Percentiles rank a stretch among this genome's conserved stretches.
phyloP scores from a whole-genome alignment of 371 early-diverging fungal species.

The Actinomortierella ambigua region DNA sequence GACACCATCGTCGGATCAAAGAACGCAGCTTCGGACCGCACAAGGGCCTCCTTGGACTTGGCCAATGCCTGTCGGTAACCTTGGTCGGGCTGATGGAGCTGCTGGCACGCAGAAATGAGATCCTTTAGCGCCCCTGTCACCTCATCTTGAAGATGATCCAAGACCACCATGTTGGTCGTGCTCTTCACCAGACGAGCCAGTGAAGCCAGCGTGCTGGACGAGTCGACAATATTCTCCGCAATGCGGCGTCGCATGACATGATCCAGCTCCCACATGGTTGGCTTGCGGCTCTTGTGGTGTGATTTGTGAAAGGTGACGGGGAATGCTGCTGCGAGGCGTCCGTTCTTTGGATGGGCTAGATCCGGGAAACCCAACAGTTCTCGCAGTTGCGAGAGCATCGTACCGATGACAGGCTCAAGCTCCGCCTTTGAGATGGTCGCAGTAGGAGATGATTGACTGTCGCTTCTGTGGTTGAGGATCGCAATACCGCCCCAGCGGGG shows the following conservation, averaged over 20 bases:
- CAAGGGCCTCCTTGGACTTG: slow-evolving; percentile 67
- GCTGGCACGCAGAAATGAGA: slow-evolving; percentile 14
- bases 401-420: slow-evolving; percentile 73
- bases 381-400: slow-evolving; percentile 82
- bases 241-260: slow-evolving; percentile 67
- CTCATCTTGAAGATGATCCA: slow-evolving; percentile 77
- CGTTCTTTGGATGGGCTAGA: slow-evolving; percentile 12
- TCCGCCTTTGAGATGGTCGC: slow-evolving; percentile 52
- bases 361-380: slow-evolving; percentile 78
- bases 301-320: slow-evolving; percentile 28
- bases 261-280: slow-evolving; percentile 81
- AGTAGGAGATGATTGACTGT: slow-evolving; percentile 7
- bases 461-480: slow-evolving; percentile 63
- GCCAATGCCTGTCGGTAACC: slow-evolving; percentile 51
- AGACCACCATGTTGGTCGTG: slow-evolving; percentile 92
- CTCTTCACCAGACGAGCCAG: slow-evolving; percentile 76
- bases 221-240: slow-evolving; percentile 70
- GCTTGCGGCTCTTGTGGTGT: slow-evolving; percentile 43
- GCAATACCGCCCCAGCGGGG: slow-evolving; percentile 94
- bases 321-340: slow-evolving; percentile 10
- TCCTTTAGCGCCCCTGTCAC: slow-evolving; percentile 48
- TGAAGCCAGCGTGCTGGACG: slow-evolving; percentile 78
- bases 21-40: slow-evolving; percentile 85
- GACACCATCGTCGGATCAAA: slow-evolving; percentile 97
- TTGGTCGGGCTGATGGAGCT: slow-evolving; percentile 37